phyloP scores from a whole-genome alignment of 352 stramenopile genomes.

The Globisporangium apiculatum region DNA sequence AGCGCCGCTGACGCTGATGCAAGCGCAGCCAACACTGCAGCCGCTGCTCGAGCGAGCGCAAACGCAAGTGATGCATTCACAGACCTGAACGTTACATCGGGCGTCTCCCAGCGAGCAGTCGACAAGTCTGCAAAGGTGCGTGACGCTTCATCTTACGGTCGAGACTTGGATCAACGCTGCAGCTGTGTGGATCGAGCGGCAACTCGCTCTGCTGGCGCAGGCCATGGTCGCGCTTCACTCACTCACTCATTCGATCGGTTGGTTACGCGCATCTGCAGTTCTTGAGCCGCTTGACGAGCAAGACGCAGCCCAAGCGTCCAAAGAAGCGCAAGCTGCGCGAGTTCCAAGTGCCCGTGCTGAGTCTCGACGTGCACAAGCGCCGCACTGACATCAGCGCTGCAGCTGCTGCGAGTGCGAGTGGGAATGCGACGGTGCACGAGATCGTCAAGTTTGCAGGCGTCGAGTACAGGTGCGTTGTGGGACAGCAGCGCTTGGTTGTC shows the following conservation, averaged over 20 bases:
- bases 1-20: conserved; percentile 1
- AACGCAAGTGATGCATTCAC: conserved; percentile 48
- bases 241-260: too few relatives aligned
- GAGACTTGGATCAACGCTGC: background rate
- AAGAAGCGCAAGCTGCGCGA: conserved; percentile 67
- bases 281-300: conserved; percentile 41
- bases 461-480: conserved; percentile 53
- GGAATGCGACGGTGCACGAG: conserved; percentile 34
- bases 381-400: conserved; percentile 33
- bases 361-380: conserved; percentile 51
- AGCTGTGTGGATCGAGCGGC: background rate
- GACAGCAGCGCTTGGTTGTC: too few relatives aligned
- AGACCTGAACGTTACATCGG: conserved; percentile 55
- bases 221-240: background rate
- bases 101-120: conserved; percentile 39
- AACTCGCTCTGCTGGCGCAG: too few relatives aligned
- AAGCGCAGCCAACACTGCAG: background rate
- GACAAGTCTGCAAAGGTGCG: conserved; percentile 44
- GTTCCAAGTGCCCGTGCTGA: conserved; percentile 65
- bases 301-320: conserved; percentile 31
- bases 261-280: conserved; percentile 19
- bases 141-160: background rate
- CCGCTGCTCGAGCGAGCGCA: conserved; percentile 12
- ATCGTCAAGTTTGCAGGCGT: conserved; percentile 83
- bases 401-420: background rate